Evolutionary conservation across 2,329 filamentous ascomycete genomes (phyloP).

Genomic region (Epichloe hybrida): DNA sequence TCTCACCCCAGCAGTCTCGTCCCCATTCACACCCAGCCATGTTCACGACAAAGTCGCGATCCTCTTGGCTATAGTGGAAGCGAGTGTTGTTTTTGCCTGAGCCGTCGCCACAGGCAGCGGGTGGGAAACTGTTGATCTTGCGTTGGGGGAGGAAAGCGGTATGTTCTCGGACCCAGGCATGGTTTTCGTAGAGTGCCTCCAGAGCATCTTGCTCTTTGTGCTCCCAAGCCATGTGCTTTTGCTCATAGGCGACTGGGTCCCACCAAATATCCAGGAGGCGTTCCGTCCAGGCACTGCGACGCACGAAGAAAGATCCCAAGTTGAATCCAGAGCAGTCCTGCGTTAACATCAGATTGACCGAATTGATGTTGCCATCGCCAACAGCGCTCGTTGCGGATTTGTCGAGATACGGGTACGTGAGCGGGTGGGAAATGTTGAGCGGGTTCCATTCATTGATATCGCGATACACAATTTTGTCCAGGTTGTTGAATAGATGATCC

Average conservation of each 20-base stretch:
- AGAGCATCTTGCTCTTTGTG: slow-evolving; percentile 97
- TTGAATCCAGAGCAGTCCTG: slow-evolving; percentile 97
- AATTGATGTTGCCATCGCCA: slow-evolving; percentile 64
- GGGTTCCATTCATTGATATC: slow-evolving; percentile 97
- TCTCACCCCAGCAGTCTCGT: slow-evolving; percentile 93
- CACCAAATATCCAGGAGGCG: slow-evolving; percentile 92
- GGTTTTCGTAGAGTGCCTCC: slow-evolving; percentile 79
- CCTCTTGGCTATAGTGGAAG: slow-evolving; percentile 75
- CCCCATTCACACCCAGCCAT: slow-evolving; percentile 98
- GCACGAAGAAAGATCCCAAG: slow-evolving; percentile 86
- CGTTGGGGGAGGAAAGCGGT: slow-evolving; percentile 79
- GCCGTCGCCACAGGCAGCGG: slow-evolving; percentile 72
- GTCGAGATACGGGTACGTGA: slow-evolving; percentile 63
- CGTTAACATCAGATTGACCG: slow-evolving; percentile 76
- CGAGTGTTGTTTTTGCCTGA: slow-evolving; percentile 48
- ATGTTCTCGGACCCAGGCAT: slow-evolving; percentile 85
- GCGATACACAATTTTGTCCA: slow-evolving; percentile 66
- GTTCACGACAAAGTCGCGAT: slow-evolving; percentile 89
- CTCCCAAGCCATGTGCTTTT: slow-evolving; percentile 98
- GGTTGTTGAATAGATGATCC: slow-evolving; percentile 72
- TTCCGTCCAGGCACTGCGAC: slow-evolving; percentile 78
- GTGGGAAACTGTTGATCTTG: slow-evolving; percentile 87
- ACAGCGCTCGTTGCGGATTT: slow-evolving; percentile 53
- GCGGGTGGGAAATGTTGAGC: slow-evolving; percentile 80
- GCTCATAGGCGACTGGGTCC: slow-evolving; percentile 95